Evolutionary conservation across 73 alveolate species (phyloP), one percentile per base, ranked within the genome.

Genomic region (Paramecium bursaria): DNA sequence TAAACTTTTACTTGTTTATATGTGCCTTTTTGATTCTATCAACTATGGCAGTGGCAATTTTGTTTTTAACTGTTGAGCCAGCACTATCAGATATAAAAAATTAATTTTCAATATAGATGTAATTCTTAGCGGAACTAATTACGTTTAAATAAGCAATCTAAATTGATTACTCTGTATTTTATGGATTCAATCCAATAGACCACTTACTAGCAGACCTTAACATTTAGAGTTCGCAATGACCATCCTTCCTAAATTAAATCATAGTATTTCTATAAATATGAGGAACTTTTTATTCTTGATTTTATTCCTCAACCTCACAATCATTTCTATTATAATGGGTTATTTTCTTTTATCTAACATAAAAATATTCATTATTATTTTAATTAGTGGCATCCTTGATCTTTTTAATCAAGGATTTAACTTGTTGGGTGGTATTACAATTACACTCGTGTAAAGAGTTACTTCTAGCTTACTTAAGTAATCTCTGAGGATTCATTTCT

Each of bases 101-200:
- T 89, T 96, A 91, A 74, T 96, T 94, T 87, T 96, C 99, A 13
- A 96, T 96, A 76, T 94, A 96, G 39, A 96, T 87, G 53, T 87
- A 94, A 86, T 94, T 91, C 74, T 96, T 48, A 1, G 98, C 73
- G 10, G 85, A 60, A 15, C 86, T 80, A 26, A 96, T 96, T 27
- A 94, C 90, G 5, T 88, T 52, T 46, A 94, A 77, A 86, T 96
- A 96, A 23, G 97, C 99, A 46, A 90, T 87, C 49, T 92, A 76
- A 39, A 96, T 96, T 14, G 98, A 94, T 14, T 50, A 49, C 74
- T 96, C 99, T 52, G 80, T 79, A 35, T 60, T 48, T 30, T 87
- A 87, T 85, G 85, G 47, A 33, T 61, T 54, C 19, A 94, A 67
- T 3, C 98, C 99, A 29, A 87, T 86, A 29, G 98, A 92, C 99